Conservation (phyloP, 1,139 yeast genomes). For the Taphrina confusa region DNA sequence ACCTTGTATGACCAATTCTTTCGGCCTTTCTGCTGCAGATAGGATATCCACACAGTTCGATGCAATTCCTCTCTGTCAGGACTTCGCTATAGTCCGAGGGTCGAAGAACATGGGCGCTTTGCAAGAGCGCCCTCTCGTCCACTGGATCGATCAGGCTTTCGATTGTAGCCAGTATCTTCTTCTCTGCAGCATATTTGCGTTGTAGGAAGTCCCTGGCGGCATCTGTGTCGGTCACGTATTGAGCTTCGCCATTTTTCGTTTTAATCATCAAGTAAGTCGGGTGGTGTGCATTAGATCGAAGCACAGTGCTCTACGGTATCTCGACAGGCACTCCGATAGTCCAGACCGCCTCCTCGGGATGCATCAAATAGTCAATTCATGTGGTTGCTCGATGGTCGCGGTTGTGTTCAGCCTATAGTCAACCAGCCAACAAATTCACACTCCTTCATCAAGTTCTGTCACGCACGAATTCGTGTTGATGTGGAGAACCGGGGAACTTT, state of each 20-base stretch:
- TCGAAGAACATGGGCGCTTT: neutral
- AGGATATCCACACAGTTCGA: conserved; percentile 7
- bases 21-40: neutral
- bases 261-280: no score
- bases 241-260: neutral
- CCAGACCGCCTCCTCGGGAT: no score
- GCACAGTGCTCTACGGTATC: no score
- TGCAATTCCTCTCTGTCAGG: conserved; percentile 4
- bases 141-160: neutral
- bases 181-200: neutral
- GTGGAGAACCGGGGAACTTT: no score
- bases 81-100: conserved; percentile 2
- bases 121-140: neutral
- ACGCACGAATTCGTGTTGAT: no score
- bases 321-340: no score
- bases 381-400: no score
- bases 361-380: no score
- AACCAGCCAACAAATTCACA: no score
- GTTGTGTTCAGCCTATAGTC: no score
- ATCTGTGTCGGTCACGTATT: neutral
- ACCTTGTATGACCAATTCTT: neutral
- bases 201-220: neutral
- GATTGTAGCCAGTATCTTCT: neutral
- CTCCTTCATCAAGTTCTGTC: no score
- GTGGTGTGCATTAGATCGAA: no score